These are phyloP conservation scores for Fusarium oligoseptatum DNA, from an alignment of 2,329 filamentous ascomycete species.

Conservation along the genomic window DNA sequence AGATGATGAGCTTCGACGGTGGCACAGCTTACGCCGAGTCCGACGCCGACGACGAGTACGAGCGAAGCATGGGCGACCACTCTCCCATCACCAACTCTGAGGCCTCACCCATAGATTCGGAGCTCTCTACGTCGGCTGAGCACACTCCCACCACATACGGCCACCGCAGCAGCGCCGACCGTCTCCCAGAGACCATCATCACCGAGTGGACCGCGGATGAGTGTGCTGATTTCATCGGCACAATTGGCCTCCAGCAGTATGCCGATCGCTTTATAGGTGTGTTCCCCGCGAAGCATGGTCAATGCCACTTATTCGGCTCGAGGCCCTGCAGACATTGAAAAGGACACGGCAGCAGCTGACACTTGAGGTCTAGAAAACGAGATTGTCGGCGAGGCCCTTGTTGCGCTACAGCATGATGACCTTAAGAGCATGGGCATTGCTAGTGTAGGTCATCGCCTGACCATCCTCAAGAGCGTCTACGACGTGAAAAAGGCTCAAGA, in stretches of 20 bases:
- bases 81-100: slow-evolving; percentile 79
- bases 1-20: slow-evolving; percentile 71
- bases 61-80: slow-evolving; percentile 77
- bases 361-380: slow-evolving; percentile 78
- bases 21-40: slow-evolving; percentile 82
- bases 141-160: slow-evolving; percentile 86
- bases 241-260: slow-evolving; percentile 85
- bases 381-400: slow-evolving; percentile 90
- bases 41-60: slow-evolving; percentile 87
- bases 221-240: slow-evolving; percentile 88
- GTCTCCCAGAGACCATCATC: slow-evolving; percentile 80
- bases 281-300: slow-evolving; percentile 50
- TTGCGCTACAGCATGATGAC: slow-evolving; percentile 91
- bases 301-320: background rate
- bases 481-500: slow-evolving; percentile 96
- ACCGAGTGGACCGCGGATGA: slow-evolving; percentile 88
- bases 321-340: background rate
- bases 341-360: slow-evolving; percentile 27
- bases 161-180: slow-evolving; percentile 73
- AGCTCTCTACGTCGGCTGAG: slow-evolving; percentile 76
- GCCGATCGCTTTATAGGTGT: slow-evolving; percentile 85
- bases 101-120: slow-evolving; percentile 78
- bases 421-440: slow-evolving; percentile 93
- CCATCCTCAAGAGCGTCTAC: slow-evolving; percentile 95
- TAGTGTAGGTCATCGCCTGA: slow-evolving; percentile 94